Conservation (phyloP, 148 eudicot genomes). For the Spergularia bocconei region DNA sequence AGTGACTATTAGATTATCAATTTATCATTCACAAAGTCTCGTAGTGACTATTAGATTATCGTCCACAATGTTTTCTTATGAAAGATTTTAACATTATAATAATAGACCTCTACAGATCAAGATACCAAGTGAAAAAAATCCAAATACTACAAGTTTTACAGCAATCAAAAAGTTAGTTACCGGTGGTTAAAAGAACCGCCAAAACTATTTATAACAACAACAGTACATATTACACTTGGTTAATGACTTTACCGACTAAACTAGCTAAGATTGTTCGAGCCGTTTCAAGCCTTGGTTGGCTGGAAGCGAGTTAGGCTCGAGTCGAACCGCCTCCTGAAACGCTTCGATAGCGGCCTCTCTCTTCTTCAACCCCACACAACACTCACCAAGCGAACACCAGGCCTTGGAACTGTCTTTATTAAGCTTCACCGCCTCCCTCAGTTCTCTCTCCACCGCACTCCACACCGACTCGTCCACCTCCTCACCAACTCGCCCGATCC, state of each 20-base stretch:
- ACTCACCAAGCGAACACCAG: conserved; percentile 55
- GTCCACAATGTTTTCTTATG: too few species aligned
- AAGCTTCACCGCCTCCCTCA: conserved; percentile 63
- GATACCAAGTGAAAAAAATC: too few species aligned
- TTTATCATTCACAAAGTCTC: too few species aligned
- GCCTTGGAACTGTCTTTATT: conserved; percentile 46
- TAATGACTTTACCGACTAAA: neutral
- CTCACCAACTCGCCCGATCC: conserved; percentile 18
- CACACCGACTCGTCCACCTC: conserved; percentile 38
- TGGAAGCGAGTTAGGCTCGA: conserved; percentile 28
- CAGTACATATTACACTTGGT: too few species aligned
- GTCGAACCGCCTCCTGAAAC: conserved; percentile 44
- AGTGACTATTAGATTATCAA: too few species aligned
- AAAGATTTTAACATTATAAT: too few species aligned
- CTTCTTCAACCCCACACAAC: conserved; percentile 54
- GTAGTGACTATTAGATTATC: too few species aligned
- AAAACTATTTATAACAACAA: too few species aligned
- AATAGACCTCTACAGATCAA: too few species aligned
- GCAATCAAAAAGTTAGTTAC: too few species aligned
- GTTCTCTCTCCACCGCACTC: conserved; percentile 46
- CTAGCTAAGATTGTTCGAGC: neutral
- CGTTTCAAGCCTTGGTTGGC: conserved; percentile 50
- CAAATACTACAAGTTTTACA: too few species aligned
- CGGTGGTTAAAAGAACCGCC: too few species aligned
- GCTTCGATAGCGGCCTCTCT: conserved; percentile 49